Evolutionary conservation across 2,329 filamentous ascomycete species (phyloP), one percentile per base, ranked within the genome.

Genomic region (Phyllosticta capitalensis): DNA sequence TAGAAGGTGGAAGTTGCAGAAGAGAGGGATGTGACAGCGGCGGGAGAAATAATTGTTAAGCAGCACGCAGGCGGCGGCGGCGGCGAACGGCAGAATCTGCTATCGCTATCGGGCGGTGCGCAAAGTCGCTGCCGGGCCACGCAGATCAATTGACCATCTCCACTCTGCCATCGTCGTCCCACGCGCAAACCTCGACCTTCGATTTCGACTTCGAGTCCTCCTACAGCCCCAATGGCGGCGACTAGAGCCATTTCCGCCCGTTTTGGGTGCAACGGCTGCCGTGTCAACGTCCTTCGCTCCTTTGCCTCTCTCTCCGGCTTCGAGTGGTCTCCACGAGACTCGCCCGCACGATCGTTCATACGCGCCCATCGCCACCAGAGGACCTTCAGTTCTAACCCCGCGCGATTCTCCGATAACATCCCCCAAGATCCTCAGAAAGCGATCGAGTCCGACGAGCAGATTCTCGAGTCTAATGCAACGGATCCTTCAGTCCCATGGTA

Each of bases 401-500:
- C 54, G 45, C 58, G 52, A 45, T 53, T 59, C 9, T 59, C 58
- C 20, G 58, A 59, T 20, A 24, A 14, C 3, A 24, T 24, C 10
- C 5, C 17, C 12, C 17, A 12, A n/a, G 33, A 52, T 9, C 2
- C 20, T 21, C 26, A 51, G 19, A n/a, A 38, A 17, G 45, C 20
- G n/a, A 9, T 28, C 7, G 3, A 14, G 9, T 2, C 51, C 7
- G 58, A 38, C 22, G 26, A 22, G 22, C 21, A 7, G 14, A 3
- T 9, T 21, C 51, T 21, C 12, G 20, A 51, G 9, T 26, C 58
- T 20, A 21, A 52, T 49, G 17, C 52, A 1, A 19, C 30, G 24
- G 45, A 20, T 17, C 24, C 58, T 14, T 28, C 69, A 57, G 72
- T 84, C 7, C 89, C 89, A 5, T 97, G 94, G 94, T 97, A 96